Percentiles rank a stretch among this genome's conserved stretches.
These are phyloP conservation scores for Debaryomycetaceae sp. DNA, from an alignment of 1,139 yeast species.

Conservation along the genomic window DNA sequence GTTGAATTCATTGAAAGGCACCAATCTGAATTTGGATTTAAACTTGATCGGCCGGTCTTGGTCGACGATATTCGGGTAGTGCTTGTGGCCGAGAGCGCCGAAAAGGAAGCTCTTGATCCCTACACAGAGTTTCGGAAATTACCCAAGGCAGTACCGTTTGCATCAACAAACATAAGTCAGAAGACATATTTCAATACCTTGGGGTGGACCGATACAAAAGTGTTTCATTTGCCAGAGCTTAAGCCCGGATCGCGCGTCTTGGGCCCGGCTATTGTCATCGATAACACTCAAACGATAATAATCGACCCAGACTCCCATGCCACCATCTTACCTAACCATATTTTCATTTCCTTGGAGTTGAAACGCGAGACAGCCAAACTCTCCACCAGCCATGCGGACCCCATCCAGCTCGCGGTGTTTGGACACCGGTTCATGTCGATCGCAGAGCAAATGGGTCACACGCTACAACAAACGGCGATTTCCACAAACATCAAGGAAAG, in stretches of 20 bases:
- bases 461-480: conserved; percentile 68
- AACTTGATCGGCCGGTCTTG: conserved; percentile 38
- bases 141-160: conserved; percentile 2
- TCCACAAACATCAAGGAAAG: conserved; percentile 83
- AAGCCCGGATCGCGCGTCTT: conserved; percentile 38
- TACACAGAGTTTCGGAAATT: conserved; percentile 17
- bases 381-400: conserved; percentile 39
- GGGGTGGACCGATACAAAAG: conserved; percentile 42
- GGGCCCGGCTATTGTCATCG: conserved; percentile 83
- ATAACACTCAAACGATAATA: conserved; percentile 77
- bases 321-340: conserved; percentile 46
- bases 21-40: conserved; percentile 29
- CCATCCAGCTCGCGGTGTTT: conserved; percentile 65
- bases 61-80: conserved; percentile 74
- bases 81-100: conserved; percentile 21
- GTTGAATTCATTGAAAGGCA: conserved; percentile 22
- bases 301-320: conserved; percentile 68
- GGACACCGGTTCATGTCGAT: conserved; percentile 82
- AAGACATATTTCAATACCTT: conserved; percentile 20
- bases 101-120: conserved; percentile 21
- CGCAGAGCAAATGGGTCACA: conserved; percentile 84
- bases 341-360: conserved; percentile 29
- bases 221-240: conserved; percentile 41
- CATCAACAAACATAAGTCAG: conserved; percentile 2
- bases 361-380: conserved; percentile 11